Percentiles rank a stretch among this genome's conserved stretches.
These are phyloP conservation scores for Verticillium albo-atrum DNA, from an alignment of 2,329 filamentous ascomycete genomes.

Conservation along the genomic window DNA sequence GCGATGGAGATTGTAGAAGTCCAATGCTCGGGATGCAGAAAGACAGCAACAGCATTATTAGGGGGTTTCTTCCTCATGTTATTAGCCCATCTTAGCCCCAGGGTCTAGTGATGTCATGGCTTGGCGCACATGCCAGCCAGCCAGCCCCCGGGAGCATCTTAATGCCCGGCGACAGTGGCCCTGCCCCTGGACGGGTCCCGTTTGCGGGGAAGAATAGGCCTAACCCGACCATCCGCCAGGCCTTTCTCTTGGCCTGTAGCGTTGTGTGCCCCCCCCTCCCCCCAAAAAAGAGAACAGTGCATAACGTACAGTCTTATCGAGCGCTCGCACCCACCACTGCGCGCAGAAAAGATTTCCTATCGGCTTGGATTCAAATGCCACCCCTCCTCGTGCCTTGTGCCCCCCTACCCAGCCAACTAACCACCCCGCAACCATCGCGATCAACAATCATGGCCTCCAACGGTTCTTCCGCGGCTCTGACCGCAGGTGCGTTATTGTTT, in stretches of 20 bases:
- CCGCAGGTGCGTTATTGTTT: constrained; percentile 4
- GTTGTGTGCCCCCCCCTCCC: not conserved
- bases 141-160: not conserved
- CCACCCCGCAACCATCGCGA: not conserved
- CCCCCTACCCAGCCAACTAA: not conserved
- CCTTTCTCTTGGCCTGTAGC: not conserved
- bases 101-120: constrained; percentile 3
- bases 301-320: not conserved
- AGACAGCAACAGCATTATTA: not conserved
- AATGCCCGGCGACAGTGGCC: not conserved
- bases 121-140: not conserved
- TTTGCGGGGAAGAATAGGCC: not conserved
- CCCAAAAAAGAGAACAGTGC: not conserved
- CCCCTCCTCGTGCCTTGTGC: not conserved
- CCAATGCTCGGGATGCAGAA: not conserved
- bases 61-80: not conserved
- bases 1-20: not conserved
- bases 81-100: not conserved
- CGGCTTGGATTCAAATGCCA: not conserved
- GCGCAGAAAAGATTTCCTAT: not conserved
- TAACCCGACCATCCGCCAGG: too few species aligned
- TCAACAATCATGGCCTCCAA: constrained; percentile 10
- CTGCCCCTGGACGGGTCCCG: not conserved
- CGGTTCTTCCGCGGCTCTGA: constrained; percentile 6
- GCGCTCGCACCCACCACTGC: not conserved